Evolutionary conservation across 371 early-diverging fungal genomes (phyloP), one percentile per base, ranked within the genome.

Genomic region (Rhizopus microsporus): DNA sequence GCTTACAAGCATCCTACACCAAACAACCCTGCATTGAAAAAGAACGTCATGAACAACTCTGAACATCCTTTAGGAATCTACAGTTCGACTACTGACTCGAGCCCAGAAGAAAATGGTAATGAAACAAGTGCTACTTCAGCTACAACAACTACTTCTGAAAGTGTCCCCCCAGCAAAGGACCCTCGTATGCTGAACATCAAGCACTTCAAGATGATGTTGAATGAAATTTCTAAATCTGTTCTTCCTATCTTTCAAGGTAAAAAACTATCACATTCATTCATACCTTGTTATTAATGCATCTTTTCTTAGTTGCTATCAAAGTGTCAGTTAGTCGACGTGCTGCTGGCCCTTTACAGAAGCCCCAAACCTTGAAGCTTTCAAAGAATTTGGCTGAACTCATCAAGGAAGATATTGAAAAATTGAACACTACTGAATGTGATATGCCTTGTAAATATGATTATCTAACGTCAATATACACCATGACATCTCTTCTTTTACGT

Each of bases 181-280:
- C 82, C 79, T 34, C 74, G 83, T 8, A 83, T 87, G 32, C 77
- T 80, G 66, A 93, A 93, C 56, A 78, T 85, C 30, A 86, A 82
- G 50, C 81, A 76, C 51, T 86, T 91, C 54, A 82, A 80, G 56
- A 67, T 80, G 46, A 67, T 92, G 7, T 70, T 92, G 33, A 78
- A 81, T 3, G 85, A 92, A 54, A 84, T 89, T 37, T 84, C 90
- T 17, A 76, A 78, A 8, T 71, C 81, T 12, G 52, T 94, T 47
- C 75, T 82, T 31, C 82, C 86, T 3, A 74, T 87, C 39, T 86
- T 89, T 56, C 88, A 88, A 76, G 87, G 90, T 81, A 71, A 45
- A 39, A 16, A 29, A 44, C 10, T 7, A 7, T 7, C 9, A 5
- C 17, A 23, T 6, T 34, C 16, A 34, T 4, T 9, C 7, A 42